Conservation (phyloP, 768 basidiomycete genomes). For the Hypsizygus marmoreus region DNA sequence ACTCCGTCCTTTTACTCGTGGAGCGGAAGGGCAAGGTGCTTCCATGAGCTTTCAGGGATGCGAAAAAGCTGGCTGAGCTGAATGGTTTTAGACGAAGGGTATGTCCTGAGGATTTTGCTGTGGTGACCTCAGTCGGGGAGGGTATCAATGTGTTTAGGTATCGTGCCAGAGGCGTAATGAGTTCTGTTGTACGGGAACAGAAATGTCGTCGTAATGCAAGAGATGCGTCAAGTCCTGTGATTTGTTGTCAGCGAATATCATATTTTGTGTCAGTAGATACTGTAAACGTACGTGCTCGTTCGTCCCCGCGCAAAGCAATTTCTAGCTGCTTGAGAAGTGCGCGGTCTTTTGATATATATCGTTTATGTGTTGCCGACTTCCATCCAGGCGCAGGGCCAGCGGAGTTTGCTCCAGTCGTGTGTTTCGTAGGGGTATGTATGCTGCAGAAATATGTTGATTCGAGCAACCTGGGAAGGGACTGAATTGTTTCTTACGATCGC, state of each 20-base stretch:
- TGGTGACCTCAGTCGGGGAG: constrained; percentile 53
- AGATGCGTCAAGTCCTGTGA: constrained; percentile 60
- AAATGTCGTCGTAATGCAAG: constrained; percentile 79
- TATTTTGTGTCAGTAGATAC: background rate
- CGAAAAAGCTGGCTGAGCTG: constrained; percentile 66
- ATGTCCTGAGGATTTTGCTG: constrained; percentile 30
- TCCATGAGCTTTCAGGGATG: constrained; percentile 70
- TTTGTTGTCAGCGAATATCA: constrained; percentile 7
- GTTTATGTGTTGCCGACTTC: constrained; percentile 77
- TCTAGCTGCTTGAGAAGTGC: constrained; percentile 73
- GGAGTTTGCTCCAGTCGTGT: constrained; percentile 25
- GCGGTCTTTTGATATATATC: constrained; percentile 85
- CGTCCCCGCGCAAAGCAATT: constrained; percentile 50
- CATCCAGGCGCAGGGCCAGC: constrained; percentile 70
- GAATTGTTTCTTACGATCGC: constrained; percentile 36
- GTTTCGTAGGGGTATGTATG: constrained; percentile 15
- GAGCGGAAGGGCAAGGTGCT: constrained; percentile 76
- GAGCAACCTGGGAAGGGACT: constrained; percentile 1
- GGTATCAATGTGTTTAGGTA: constrained; percentile 91
- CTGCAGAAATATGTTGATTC: too few relatives aligned
- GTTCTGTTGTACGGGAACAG: constrained; percentile 77
- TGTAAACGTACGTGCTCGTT: constrained; percentile 56
- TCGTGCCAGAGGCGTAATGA: constrained; percentile 87
- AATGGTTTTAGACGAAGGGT: constrained; percentile 66
- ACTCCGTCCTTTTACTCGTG: constrained; percentile 61